Evolutionary conservation across 176 grass and related monocot species (phyloP).

Genomic region (Zoysia japonica): DNA sequence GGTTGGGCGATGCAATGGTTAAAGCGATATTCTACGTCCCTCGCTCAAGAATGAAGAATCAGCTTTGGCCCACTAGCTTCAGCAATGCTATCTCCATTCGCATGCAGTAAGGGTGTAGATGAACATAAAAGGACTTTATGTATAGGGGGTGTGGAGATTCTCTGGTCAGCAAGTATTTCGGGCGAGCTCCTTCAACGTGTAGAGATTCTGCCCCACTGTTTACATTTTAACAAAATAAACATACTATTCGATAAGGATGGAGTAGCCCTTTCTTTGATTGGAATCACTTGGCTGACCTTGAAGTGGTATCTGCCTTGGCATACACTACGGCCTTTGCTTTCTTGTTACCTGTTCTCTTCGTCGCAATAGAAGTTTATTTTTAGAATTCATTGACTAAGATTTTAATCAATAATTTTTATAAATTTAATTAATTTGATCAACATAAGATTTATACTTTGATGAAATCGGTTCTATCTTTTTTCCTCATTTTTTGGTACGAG

Average conservation of each 20-base stretch:
- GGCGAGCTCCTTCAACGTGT: not conserved
- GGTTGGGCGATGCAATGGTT: no score
- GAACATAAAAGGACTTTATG: not conserved
- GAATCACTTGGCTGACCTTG: not conserved
- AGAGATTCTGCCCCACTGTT: conserved; percentile 8
- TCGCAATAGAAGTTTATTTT: not conserved
- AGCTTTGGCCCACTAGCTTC: conserved; percentile 28
- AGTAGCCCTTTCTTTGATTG: conserved; percentile 3
- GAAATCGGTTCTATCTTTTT: not conserved
- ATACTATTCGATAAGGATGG: not conserved
- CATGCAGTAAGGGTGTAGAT: conserved; percentile 21
- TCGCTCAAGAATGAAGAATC: conserved; percentile 12
- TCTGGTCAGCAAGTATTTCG: not conserved
- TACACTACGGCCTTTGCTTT: not conserved
- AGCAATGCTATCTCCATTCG: conserved; percentile 32
- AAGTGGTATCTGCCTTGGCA: not conserved
- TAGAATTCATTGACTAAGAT: not conserved
- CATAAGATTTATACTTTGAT: not conserved
- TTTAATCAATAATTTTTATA: not conserved
- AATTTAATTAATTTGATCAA: no score
- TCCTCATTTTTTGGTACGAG: not conserved
- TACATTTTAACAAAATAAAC: conserved; percentile 19
- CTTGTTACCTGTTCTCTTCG: not conserved
- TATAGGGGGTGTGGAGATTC: not conserved
- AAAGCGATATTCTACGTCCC: conserved; percentile 5